These are phyloP conservation scores for Fistulinella prunicolor DNA, from an alignment of 768 basidiomycete species.

Conservation along the genomic window DNA sequence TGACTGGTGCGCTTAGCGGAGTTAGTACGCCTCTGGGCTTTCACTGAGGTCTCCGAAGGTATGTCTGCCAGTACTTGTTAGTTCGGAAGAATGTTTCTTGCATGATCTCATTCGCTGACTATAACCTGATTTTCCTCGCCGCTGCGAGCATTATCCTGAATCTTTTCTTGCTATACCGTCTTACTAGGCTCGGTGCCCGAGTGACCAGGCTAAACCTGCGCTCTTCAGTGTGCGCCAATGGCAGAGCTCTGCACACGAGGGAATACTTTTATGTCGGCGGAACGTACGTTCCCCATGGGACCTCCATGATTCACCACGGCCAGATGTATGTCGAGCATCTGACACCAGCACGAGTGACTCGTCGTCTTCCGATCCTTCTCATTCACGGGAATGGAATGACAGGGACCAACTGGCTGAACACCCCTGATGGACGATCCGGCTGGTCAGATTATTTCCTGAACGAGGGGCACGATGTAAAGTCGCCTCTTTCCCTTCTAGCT, in stretches of 20 bases:
- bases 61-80: constrained; percentile 7
- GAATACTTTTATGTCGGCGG: constrained; percentile 50
- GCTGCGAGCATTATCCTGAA: constrained; percentile 18
- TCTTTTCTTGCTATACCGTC: constrained; percentile 13
- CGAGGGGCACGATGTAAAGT: constrained; percentile 47
- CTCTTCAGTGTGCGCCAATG: neutral
- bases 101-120: constrained; percentile 9
- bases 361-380: constrained; percentile 42
- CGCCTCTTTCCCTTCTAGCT: neutral
- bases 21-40: no score
- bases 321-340: constrained; percentile 56
- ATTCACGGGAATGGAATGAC: constrained; percentile 55
- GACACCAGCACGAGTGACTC: constrained; percentile 37
- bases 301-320: constrained; percentile 38
- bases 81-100: no score
- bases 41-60: constrained; percentile 73
- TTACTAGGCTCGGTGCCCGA: neutral
- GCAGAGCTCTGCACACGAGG: constrained; percentile 43
- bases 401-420: constrained; percentile 50
- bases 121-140: constrained; percentile 4
- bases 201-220: neutral
- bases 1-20: no score
- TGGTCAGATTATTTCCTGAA: constrained; percentile 56
- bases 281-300: constrained; percentile 34
- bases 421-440: constrained; percentile 51